These are phyloP conservation scores for Pseudonectria buxi DNA, from an alignment of 2,329 filamentous ascomycete species.

Conservation along the genomic window DNA sequence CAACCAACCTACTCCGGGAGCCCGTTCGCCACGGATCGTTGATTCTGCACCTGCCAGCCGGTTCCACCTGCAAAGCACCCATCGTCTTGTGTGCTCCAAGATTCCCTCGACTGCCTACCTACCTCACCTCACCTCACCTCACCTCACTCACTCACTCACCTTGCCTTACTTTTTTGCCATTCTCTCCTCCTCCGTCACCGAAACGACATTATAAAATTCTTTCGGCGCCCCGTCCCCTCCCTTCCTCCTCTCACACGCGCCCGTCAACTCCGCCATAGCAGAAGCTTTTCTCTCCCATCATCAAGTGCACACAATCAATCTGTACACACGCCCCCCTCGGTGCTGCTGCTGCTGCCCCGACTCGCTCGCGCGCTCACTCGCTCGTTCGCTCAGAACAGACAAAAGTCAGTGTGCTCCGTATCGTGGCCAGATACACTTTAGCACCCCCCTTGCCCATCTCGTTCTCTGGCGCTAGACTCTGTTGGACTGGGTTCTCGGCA, in stretches of 20 bases:
- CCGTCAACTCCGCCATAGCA: slow-evolving; percentile 18
- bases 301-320: slow-evolving; percentile 6
- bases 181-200: not conserved
- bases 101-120: no score
- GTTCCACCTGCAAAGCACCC: no score
- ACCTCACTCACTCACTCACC: not conserved
- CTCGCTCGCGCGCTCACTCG: no score
- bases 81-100: no score
- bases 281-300: slow-evolving; percentile 13
- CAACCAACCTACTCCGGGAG: no score
- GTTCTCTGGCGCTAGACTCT: slow-evolving; percentile 29
- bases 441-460: slow-evolving; percentile 22
- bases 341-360: slow-evolving; percentile 13
- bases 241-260: slow-evolving; percentile 13
- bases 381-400: slow-evolving; percentile 20
- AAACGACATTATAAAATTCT: slow-evolving; percentile 26
- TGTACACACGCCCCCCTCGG: slow-evolving; percentile 8
- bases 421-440: slow-evolving; percentile 22
- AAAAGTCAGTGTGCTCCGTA: slow-evolving; percentile 20
- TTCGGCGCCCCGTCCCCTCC: slow-evolving; percentile 11
- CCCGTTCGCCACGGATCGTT: no score
- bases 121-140: not conserved
- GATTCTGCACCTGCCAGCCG: no score
- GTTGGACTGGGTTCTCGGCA: slow-evolving; percentile 27
- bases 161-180: not conserved